Conservation (phyloP, 441 rosid genomes). For the Erodium moschatum region DNA sequence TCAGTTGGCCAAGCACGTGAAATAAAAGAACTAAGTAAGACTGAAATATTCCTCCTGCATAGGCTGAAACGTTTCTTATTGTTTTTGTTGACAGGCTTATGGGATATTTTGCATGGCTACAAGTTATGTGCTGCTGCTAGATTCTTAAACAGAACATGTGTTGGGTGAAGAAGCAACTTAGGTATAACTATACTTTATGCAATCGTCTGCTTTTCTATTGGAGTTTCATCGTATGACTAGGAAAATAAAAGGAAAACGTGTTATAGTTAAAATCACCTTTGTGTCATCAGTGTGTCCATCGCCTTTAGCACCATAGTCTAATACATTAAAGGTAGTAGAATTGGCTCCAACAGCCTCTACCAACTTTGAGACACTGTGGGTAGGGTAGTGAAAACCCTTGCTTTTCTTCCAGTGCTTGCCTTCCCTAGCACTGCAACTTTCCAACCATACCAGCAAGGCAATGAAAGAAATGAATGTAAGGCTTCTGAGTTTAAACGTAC, state of each 20-base stretch:
- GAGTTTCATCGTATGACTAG: neutral
- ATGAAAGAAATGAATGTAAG: constrained; percentile 21
- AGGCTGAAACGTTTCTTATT: neutral
- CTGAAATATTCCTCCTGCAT: neutral
- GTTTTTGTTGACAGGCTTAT: neutral
- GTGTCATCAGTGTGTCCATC: constrained; percentile 54
- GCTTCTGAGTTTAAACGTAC: constrained; percentile 22
- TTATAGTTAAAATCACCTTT: constrained; percentile 30
- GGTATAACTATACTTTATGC: neutral
- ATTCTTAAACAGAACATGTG: neutral
- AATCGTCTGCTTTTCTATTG: neutral
- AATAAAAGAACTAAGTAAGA: neutral
- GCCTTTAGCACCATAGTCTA: constrained; percentile 54
- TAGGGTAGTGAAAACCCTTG: neutral
- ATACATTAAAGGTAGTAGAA: constrained; percentile 35
- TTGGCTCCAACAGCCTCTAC: constrained; percentile 14
- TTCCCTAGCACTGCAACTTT: constrained; percentile 41
- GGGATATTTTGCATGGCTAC: neutral
- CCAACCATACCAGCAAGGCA: constrained; percentile 28
- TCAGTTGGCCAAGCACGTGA: neutral
- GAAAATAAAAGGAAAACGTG: neutral
- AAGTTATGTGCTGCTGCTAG: neutral
- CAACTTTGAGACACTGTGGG: constrained; percentile 19
- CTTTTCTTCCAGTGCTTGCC: constrained; percentile 17
- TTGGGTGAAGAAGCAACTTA: neutral